Percentiles rank a stretch among this genome's conserved stretches.
Conservation (phyloP, 306 rosid genomes). For the Citrullus mucosospermus region DNA sequence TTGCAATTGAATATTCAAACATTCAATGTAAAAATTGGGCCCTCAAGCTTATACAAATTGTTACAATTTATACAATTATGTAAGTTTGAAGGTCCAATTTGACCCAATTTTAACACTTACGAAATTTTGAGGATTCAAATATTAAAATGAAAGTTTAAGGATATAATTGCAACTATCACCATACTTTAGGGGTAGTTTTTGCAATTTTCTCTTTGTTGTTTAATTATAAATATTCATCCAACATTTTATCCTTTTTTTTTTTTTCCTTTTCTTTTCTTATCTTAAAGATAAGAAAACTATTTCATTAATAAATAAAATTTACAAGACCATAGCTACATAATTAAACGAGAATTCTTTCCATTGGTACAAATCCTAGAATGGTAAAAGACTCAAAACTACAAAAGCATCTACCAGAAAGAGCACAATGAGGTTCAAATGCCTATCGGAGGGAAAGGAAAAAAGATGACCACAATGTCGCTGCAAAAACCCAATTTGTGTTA, state of each 20-base stretch:
- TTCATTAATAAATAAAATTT: neutral
- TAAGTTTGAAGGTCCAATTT: too few relatives aligned
- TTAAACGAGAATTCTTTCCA: neutral
- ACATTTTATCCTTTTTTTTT: neutral
- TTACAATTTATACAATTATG: too few relatives aligned
- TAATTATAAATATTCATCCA: neutral
- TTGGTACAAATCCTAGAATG: neutral
- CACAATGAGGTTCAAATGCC: neutral
- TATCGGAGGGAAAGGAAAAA: neutral
- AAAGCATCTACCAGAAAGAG: neutral
- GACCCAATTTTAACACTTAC: too few relatives aligned
- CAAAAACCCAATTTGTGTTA: neutral
- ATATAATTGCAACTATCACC: too few relatives aligned
- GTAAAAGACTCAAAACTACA: neutral
- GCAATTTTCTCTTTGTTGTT: too few relatives aligned
- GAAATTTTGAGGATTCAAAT: too few relatives aligned
- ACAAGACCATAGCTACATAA: neutral
- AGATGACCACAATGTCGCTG: neutral
- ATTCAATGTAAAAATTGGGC: too few relatives aligned
- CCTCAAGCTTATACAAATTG: too few relatives aligned
- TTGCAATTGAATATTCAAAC: too few relatives aligned
- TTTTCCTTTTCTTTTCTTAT: neutral
- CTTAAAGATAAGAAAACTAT: neutral
- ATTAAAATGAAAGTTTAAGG: too few relatives aligned
- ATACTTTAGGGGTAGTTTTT: too few relatives aligned